A percentile compares a stretch with the other conserved stretches of the same genome.
phyloP scores from a whole-genome alignment of 202 grass and related monocot species.

The Zoysia matrella region DNA sequence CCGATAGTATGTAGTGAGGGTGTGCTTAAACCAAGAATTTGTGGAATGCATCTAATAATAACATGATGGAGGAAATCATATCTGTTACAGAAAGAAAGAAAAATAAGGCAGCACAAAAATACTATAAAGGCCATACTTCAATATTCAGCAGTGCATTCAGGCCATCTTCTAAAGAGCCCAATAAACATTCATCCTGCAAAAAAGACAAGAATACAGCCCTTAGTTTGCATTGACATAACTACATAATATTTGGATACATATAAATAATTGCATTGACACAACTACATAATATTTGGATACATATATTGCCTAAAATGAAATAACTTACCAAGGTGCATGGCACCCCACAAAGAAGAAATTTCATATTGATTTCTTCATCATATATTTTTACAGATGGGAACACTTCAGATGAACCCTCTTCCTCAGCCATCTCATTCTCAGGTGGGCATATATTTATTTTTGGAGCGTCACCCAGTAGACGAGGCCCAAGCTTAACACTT shows the following conservation, averaged over 20 bases:
- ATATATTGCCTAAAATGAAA: constrained; percentile 21
- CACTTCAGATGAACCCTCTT: constrained; percentile 60
- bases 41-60: constrained; percentile 5
- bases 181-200: constrained; percentile 74
- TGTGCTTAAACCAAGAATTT: constrained; percentile 20
- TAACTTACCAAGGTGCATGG: constrained; percentile 70
- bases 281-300: neutral
- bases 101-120: constrained; percentile 1
- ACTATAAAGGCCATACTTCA: constrained; percentile 64
- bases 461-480: constrained; percentile 90
- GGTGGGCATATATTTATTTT: constrained; percentile 74
- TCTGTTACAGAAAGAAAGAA: constrained; percentile 27
- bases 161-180: constrained; percentile 94
- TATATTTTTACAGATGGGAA: constrained; percentile 85
- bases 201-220: constrained; percentile 42
- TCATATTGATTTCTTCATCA: constrained; percentile 77
- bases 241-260: neutral
- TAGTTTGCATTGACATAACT: neutral
- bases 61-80: constrained; percentile 29
- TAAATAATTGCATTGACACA: too few relatives aligned
- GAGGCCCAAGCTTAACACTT: constrained; percentile 79
- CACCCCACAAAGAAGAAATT: constrained; percentile 87
- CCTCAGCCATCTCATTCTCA: constrained; percentile 60
- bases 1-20: neutral
- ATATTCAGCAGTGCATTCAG: constrained; percentile 95